Conservation (phyloP, 106 monocot species). For the Dendrobium officinale region DNA sequence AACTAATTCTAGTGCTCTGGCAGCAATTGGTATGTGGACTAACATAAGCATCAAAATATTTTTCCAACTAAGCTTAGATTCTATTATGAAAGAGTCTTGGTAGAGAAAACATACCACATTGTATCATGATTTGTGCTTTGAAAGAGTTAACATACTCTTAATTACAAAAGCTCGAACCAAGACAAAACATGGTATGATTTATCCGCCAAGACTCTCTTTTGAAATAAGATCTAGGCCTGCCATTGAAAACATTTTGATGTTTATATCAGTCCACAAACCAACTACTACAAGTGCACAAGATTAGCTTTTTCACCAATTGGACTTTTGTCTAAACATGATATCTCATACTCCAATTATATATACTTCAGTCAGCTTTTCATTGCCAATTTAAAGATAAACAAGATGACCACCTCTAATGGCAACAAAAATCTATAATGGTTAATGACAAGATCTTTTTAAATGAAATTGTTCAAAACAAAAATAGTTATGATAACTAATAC, state of each 20-base stretch:
- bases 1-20: slow-evolving; percentile 50
- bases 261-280: slow-evolving; percentile 99
- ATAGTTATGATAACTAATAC: not conserved
- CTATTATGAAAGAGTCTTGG: slow-evolving; percentile 72
- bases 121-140: slow-evolving; percentile 83
- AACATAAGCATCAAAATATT: slow-evolving; percentile 91
- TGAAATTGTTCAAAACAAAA: not conserved
- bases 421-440: slow-evolving; percentile 56
- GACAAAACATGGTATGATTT: slow-evolving; percentile 96
- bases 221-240: slow-evolving; percentile 59
- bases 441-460: slow-evolving; percentile 6
- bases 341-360: slow-evolving; percentile 76
- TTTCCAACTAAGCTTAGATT: slow-evolving; percentile 68
- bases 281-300: slow-evolving; percentile 67
- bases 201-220: slow-evolving; percentile 82
- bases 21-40: slow-evolving; percentile 98
- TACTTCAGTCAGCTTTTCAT: slow-evolving; percentile 72
- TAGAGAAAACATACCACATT: slow-evolving; percentile 94
- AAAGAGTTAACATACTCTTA: slow-evolving; percentile 88
- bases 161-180: slow-evolving; percentile 71
- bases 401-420: slow-evolving; percentile 93
- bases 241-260: slow-evolving; percentile 81
- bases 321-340: slow-evolving; percentile 94
- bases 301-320: slow-evolving; percentile 67
- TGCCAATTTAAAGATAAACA: slow-evolving; percentile 81